A percentile compares a stretch with the other conserved stretches of the same genome.
These are phyloP conservation scores for Cercophora newfieldiana DNA, from an alignment of 495 filamentous ascomycete species.

Conservation along the genomic window DNA sequence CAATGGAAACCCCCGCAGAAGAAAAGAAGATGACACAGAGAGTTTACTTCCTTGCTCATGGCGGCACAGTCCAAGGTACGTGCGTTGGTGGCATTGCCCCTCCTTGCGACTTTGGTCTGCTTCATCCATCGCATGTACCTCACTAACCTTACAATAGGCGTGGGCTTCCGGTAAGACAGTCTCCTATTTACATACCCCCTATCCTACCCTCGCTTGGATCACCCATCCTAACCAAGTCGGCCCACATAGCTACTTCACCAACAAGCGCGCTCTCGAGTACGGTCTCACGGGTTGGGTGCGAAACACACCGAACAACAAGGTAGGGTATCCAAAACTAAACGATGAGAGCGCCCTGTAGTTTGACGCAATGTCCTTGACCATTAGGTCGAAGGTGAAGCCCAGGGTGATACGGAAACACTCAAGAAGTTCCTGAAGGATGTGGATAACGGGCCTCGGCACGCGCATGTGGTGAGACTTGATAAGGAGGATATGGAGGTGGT, in stretches of 20 bases:
- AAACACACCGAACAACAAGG: conserved; percentile 73
- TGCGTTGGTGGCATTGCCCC: neutral
- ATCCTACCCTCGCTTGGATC: conserved; percentile 19
- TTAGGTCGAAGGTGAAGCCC: conserved; percentile 93
- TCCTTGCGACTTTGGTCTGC: neutral
- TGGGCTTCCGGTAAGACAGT: conserved; percentile 65
- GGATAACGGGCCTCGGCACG: conserved; percentile 65
- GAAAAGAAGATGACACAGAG: neutral
- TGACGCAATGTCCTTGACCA: too few species aligned
- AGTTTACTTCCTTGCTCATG: conserved; percentile 56
- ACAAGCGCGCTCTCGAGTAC: conserved; percentile 63
- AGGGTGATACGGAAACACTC: conserved; percentile 66
- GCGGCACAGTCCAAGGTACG: conserved; percentile 53
- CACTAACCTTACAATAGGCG: conserved; percentile 47
- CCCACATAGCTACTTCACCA: conserved; percentile 63
- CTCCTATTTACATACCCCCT: neutral
- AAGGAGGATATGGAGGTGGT: conserved; percentile 61
- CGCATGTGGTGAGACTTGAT: conserved; percentile 72
- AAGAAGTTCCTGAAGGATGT: conserved; percentile 73
- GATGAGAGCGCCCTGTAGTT: too few species aligned
- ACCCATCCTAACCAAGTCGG: conserved; percentile 13
- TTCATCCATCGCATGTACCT: neutral
- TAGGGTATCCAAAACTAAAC: conserved; percentile 35
- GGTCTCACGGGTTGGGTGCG: conserved; percentile 75
- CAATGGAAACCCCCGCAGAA: neutral